Conservation (phyloP, 163 green algal genomes). For the Picocystis sp. region DNA sequence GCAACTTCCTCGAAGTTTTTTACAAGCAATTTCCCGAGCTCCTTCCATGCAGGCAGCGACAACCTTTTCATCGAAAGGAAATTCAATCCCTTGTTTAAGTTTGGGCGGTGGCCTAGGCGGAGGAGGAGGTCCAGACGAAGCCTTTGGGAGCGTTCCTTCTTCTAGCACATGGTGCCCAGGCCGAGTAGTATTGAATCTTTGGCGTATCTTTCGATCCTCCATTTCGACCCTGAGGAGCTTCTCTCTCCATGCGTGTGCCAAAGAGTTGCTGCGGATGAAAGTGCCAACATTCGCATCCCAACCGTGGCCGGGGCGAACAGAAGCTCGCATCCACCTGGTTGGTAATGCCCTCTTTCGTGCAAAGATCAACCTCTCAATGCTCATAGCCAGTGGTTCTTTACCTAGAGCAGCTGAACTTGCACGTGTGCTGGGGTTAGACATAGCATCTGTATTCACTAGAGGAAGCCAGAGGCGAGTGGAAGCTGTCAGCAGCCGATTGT, state of each 20-base stretch:
- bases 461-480: constrained; percentile 25
- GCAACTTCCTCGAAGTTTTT: constrained; percentile 17
- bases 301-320: too few relatives aligned
- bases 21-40: constrained; percentile 34
- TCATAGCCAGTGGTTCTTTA: neutral
- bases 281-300: too few relatives aligned
- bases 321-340: too few relatives aligned
- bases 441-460: constrained; percentile 71
- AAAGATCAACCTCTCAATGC: too few relatives aligned
- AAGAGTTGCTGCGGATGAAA: too few relatives aligned
- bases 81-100: too few relatives aligned
- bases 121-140: too few relatives aligned
- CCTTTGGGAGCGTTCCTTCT: too few relatives aligned
- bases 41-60: constrained; percentile 9
- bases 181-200: constrained; percentile 85
- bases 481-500: too few relatives aligned
- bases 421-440: constrained; percentile 30
- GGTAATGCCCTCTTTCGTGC: too few relatives aligned
- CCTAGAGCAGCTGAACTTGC: constrained; percentile 50
- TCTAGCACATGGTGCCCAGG: constrained; percentile 19
- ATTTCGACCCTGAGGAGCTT: constrained; percentile 70
- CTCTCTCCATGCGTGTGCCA: constrained; percentile 55
- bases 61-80: too few relatives aligned
- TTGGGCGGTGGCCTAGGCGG: too few relatives aligned
- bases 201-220: constrained; percentile 54